Evolutionary conservation across 768 basidiomycete species (phyloP).

Genomic region (Leccinum barrowsii): DNA sequence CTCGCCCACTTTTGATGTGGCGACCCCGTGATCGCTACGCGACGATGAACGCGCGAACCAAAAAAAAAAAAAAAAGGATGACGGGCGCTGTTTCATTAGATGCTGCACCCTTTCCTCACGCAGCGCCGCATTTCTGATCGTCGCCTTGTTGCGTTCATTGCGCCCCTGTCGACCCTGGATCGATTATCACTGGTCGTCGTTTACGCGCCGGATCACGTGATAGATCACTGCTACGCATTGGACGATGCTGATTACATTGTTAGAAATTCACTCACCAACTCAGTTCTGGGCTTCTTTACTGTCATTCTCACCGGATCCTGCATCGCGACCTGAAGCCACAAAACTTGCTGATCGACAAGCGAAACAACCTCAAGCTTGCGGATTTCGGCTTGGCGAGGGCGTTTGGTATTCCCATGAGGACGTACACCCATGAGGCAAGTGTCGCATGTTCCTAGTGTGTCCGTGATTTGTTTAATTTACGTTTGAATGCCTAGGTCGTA

Average conservation of each 20-base stretch:
- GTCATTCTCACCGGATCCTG: conserved; percentile 94
- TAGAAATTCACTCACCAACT: conserved; percentile 98
- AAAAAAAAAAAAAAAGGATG: neutral
- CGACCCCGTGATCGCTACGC: neutral
- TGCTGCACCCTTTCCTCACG: conserved; percentile 1
- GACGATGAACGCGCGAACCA: too few relatives aligned
- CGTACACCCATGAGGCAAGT: conserved; percentile 96
- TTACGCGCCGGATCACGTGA: conserved; percentile 33
- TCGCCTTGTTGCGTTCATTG: neutral
- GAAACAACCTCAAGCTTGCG: conserved; percentile 90
- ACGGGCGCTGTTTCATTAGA: conserved; percentile 7
- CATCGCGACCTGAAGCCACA: conserved; percentile 97
- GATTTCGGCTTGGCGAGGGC: conserved; percentile 96
- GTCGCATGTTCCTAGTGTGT: neutral
- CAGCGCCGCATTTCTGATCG: neutral
- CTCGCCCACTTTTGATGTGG: conserved; percentile 3
- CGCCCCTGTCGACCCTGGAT: conserved; percentile 7
- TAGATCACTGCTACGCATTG: conserved; percentile 1
- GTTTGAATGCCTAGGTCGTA: conserved; percentile 66
- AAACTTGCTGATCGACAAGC: conserved; percentile 87
- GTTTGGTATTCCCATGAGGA: conserved; percentile 96
- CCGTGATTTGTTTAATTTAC: conserved; percentile 7
- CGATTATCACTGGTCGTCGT: conserved; percentile 20
- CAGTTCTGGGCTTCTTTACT: conserved; percentile 86
- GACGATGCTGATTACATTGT: conserved; percentile 9